Percentiles rank a stretch among this genome's conserved stretches.
phyloP scores from a whole-genome alignment of 2,329 filamentous ascomycete genomes.

The Ophiostoma montium region DNA sequence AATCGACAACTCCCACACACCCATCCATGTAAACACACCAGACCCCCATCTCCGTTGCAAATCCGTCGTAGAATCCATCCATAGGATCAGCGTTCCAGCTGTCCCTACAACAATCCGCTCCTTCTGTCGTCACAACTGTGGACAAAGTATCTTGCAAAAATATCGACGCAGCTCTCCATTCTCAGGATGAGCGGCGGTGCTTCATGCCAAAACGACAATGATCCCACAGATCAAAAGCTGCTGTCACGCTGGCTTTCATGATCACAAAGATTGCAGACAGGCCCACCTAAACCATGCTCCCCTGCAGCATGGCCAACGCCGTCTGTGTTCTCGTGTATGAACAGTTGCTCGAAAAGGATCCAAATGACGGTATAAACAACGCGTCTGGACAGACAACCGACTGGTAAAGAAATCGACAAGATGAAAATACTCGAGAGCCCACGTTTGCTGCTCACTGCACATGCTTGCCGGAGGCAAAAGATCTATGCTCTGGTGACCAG shows the following conservation, averaged over 20 bases:
- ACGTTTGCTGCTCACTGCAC: slow-evolving; percentile 33
- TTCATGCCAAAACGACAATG: background rate
- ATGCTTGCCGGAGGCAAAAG: slow-evolving; percentile 27
- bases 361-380: background rate
- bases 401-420: background rate
- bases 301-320: slow-evolving; percentile 1
- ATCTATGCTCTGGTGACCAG: slow-evolving; percentile 19
- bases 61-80: background rate
- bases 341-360: slow-evolving; percentile 5
- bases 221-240: slow-evolving; percentile 1
- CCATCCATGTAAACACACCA: background rate
- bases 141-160: background rate
- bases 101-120: background rate
- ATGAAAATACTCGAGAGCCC: too few species aligned
- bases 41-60: background rate
- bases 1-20: background rate
- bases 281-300: background rate
- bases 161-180: background rate
- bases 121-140: slow-evolving; percentile 7
- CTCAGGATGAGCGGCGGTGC: background rate
- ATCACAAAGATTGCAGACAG: background rate
- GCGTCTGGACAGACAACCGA: background rate
- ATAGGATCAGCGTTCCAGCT: background rate
- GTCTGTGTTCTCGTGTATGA: background rate
- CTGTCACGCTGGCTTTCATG: slow-evolving; percentile 7